These are phyloP conservation scores for Mortierella hygrophila DNA, from an alignment of 192 early-diverging fungal species.

Conservation along the genomic window DNA sequence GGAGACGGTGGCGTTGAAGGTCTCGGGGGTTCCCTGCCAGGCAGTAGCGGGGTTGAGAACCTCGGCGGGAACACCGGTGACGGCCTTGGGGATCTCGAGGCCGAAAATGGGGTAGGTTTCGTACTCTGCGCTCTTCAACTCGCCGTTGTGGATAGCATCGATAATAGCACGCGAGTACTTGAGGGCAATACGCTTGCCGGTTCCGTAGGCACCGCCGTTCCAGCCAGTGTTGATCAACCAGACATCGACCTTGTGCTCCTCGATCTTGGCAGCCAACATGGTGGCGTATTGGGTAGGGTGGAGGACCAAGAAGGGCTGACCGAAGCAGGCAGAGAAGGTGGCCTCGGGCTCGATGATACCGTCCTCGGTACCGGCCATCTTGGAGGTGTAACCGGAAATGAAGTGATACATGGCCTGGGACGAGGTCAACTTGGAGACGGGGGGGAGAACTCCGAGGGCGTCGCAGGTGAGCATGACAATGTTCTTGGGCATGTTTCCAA, in stretches of 20 bases:
- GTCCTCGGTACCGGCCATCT: constrained; percentile 97
- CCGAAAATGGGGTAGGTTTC: constrained; percentile 90
- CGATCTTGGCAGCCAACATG: constrained; percentile 97
- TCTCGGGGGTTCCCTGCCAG: constrained; percentile 83
- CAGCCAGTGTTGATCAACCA: constrained; percentile 99
- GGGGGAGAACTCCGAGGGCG: constrained; percentile 95
- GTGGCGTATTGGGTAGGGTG: constrained; percentile 96
- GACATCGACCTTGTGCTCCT: constrained; percentile 85
- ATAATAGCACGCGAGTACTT: constrained; percentile 98
- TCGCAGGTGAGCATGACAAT: constrained; percentile 97
- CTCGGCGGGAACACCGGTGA: constrained; percentile 83
- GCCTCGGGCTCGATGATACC: constrained; percentile 92
- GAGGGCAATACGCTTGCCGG: constrained; percentile 93
- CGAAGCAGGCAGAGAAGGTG: constrained; percentile 94
- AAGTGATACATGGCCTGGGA: constrained; percentile 97
- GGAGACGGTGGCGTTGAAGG: constrained; percentile 73
- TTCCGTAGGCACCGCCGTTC: constrained; percentile 94
- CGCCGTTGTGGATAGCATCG: constrained; percentile 96
- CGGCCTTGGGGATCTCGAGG: constrained; percentile 85
- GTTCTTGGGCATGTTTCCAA: constrained; percentile 92
- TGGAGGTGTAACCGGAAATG: constrained; percentile 98
- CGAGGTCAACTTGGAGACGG: constrained; percentile 88
- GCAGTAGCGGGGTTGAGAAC: constrained; percentile 89
- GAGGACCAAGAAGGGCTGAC: constrained; percentile 95
- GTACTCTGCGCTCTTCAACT: constrained; percentile 88